Conservation (phyloP, 345 rosid genomes). For the Geranium brycei region DNA sequence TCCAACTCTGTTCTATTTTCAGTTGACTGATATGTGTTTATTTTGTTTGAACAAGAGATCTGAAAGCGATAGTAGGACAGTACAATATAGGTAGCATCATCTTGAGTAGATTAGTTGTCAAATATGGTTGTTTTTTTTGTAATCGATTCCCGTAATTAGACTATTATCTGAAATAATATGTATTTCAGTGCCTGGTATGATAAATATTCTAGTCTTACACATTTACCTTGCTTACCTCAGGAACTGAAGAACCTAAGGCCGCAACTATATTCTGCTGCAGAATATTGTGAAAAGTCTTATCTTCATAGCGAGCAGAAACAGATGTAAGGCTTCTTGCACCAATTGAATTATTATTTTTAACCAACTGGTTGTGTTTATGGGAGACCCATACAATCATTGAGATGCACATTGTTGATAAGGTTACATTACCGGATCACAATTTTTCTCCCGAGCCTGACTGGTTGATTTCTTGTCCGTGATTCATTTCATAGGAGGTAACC, state of each 20-base stretch:
- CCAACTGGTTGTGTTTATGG: neutral
- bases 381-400: neutral
- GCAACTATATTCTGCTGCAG: constrained; percentile 96
- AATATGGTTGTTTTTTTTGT: neutral
- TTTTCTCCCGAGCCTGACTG: neutral
- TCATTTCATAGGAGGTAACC: neutral
- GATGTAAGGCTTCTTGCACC: constrained; percentile 36
- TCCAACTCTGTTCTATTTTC: too few relatives aligned
- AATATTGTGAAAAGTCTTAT: constrained; percentile 94
- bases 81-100: neutral
- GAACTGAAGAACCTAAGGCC: constrained; percentile 94
- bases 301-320: constrained; percentile 90
- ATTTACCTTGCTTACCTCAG: constrained; percentile 23
- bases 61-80: neutral
- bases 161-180: neutral
- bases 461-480: neutral
- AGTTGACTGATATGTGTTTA: too few relatives aligned
- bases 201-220: neutral
- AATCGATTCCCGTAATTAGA: neutral
- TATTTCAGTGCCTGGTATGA: neutral
- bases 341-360: constrained; percentile 4
- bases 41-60: neutral
- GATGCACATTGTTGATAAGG: neutral
- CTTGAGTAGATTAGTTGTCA: neutral
- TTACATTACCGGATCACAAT: neutral